Evolutionary conservation across 1,139 yeast species (phyloP).

Genomic region (Yamadazyma diddensiae): DNA sequence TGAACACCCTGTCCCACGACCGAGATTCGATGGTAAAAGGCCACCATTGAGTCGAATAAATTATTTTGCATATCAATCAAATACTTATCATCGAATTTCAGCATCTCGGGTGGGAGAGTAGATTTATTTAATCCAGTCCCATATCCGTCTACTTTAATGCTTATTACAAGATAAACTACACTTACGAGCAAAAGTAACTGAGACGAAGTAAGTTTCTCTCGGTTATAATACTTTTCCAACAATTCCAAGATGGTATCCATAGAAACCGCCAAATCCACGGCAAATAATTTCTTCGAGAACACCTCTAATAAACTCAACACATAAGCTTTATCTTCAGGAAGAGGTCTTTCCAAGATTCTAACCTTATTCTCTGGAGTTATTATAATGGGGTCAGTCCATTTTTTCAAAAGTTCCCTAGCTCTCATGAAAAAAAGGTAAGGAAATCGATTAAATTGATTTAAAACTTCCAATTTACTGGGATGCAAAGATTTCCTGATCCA

Average conservation of each 20-base stretch:
- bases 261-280: constrained; percentile 17
- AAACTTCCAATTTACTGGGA: constrained; percentile 18
- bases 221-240: constrained; percentile 21
- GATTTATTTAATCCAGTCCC: background rate
- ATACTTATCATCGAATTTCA: constrained; percentile 8
- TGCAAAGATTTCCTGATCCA: constrained; percentile 32
- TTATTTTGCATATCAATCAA: constrained; percentile 19
- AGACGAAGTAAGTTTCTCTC: constrained; percentile 9
- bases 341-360: constrained; percentile 24
- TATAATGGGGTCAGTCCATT: constrained; percentile 36
- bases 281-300: constrained; percentile 15
- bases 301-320: constrained; percentile 22
- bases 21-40: constrained; percentile 46
- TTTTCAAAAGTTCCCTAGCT: constrained; percentile 19
- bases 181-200: constrained; percentile 9
- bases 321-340: constrained; percentile 24
- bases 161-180: constrained; percentile 6
- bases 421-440: constrained; percentile 26
- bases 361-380: constrained; percentile 20
- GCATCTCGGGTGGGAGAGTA: background rate
- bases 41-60: constrained; percentile 34
- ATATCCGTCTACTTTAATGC: constrained; percentile 4
- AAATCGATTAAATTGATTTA: constrained; percentile 30
- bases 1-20: constrained; percentile 50
- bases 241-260: constrained; percentile 16